Base-by-base conservation (phyloP, 495 filamentous ascomycete species). In the Hyaloscypha hepaticicola region DNA sequence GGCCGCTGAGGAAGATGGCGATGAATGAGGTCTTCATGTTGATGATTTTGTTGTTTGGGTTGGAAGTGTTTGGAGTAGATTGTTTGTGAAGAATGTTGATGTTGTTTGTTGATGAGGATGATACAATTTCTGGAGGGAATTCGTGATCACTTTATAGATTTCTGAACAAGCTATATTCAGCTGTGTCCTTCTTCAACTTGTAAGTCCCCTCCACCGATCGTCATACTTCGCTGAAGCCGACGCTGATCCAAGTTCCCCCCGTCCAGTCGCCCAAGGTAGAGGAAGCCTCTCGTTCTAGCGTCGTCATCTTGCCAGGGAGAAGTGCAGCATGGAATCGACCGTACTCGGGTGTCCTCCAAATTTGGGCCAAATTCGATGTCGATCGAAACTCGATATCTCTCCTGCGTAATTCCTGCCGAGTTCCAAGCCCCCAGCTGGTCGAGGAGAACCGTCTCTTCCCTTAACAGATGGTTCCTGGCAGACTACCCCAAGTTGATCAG, bases 11-110 rank as follows among this genome's bases (percentile, higher is more conserved):
- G 61, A 64, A 73, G 61, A 71, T 74, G 58, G 76, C 69, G 62
- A 76, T 71, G 66, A 75, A 69, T 69, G 75, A 56, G 65, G 73
- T 75, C 69, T 72, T 77, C 74, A 79, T 81, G 66, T 62, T 63
- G 59, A 59, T 60, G 67, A 22, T 51, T 33, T 63, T 71, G 45
- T 59, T 63, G 60, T 63, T 63, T 64, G 34, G 51, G 34, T 64
- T 72, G 52, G 63, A 63, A 66, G 48, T 41, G 67, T 66, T 58
- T 58, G 64, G 63, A 22, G 53, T 31, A 14, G 25, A 21, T 68
- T 60, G 68, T 62, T 55, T 70, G 72, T 66, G 33, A 66, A 60
- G 68, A 53, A 28, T 62, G 51, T 31, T 64, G 33, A 67, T 55
- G 49, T 49, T 60, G 61, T 65, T 55, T 64, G 61, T 52, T 52